A percentile compares a stretch with the other conserved stretches of the same genome.
phyloP scores from a whole-genome alignment of 2,329 filamentous ascomycete species.

The Xylaria hypoxylon region DNA sequence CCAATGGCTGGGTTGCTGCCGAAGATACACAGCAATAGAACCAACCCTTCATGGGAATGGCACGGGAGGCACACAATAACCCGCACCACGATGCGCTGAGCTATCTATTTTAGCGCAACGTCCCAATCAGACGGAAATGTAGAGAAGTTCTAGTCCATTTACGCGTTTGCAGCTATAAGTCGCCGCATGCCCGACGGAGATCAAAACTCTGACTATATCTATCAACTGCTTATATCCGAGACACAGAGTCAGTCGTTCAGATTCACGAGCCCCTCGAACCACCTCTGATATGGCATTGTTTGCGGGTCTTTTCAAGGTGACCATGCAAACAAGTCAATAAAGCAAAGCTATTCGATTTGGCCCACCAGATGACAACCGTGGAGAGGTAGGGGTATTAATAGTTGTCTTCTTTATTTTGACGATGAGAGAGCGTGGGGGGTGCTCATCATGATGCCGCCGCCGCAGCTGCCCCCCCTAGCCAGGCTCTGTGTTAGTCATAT shows the following conservation, averaged over 20 bases:
- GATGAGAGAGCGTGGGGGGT: neutral
- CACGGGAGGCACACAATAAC: too few species aligned
- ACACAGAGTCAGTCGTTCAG: neutral
- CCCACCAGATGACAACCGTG: neutral
- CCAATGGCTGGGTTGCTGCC: too few species aligned
- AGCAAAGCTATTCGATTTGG: neutral
- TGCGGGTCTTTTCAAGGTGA: neutral
- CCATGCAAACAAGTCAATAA: neutral
- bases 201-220: too few species aligned
- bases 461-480: neutral
- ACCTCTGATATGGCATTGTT: neutral
- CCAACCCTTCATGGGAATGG: too few species aligned
- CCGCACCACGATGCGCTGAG: too few species aligned
- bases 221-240: neutral
- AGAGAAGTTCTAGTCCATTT: too few species aligned
- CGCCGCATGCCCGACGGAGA: too few species aligned
- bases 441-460: too few species aligned
- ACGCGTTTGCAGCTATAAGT: too few species aligned
- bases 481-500: slow-evolving; percentile 11
- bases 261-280: neutral
- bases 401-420: slow-evolving; percentile 11
- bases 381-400: neutral
- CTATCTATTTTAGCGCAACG: too few species aligned
- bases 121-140: too few species aligned
- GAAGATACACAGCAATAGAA: too few species aligned